Base-by-base conservation (phyloP, 148 eudicot genomes). In the Camellia lanceoleosa region DNA sequence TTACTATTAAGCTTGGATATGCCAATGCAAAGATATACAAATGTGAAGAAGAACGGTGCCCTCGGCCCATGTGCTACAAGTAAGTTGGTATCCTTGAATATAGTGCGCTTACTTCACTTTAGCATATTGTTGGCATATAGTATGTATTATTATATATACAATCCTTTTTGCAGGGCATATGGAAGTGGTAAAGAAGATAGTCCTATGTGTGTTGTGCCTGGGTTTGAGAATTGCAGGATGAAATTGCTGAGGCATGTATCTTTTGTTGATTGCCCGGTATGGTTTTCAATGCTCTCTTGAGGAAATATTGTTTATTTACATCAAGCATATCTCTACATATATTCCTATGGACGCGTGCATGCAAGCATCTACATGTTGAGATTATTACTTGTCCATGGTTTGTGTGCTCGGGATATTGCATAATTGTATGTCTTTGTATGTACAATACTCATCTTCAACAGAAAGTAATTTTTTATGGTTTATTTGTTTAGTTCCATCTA, bases 131-230 rank as follows among this genome's bases (percentile, higher is more conserved):
- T 74, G 7, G n/a, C 30, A 14, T 61, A 80, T 43, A 6, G 14
- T 19, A 52, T 56, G 38, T 30, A 30, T 30, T 30, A 5, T 46
- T 38, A 20, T 41, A 64, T 43, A 38, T 55, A 52, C 12, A 47
- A 49, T 9, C 14, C 16, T 70, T 75, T 67, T 81, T 84, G 75
- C 86, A 96, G 99, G 97, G 98, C 99, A 10, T 96, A 96, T 86
- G 99, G 99, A 84, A 96, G 99, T 88, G 99, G 97, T 68, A 96
- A 96, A 87, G 99, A 96, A 89, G 99, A 96, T 80, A 87, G 80
- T 72, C 99, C 99, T 47, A 84, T 87, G 86, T 96, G 99, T 87
- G 99, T 93, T 82, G 99, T 96, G 66, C 97, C 98, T 68, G 99
- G 99, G 47, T 96, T 89, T 85, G 99, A 96, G 74, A 93, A 93